A percentile compares a stretch with the other conserved stretches of the same genome.
phyloP scores from a whole-genome alignment of 257 asterid genomes.

The Euphrasia confusa region DNA sequence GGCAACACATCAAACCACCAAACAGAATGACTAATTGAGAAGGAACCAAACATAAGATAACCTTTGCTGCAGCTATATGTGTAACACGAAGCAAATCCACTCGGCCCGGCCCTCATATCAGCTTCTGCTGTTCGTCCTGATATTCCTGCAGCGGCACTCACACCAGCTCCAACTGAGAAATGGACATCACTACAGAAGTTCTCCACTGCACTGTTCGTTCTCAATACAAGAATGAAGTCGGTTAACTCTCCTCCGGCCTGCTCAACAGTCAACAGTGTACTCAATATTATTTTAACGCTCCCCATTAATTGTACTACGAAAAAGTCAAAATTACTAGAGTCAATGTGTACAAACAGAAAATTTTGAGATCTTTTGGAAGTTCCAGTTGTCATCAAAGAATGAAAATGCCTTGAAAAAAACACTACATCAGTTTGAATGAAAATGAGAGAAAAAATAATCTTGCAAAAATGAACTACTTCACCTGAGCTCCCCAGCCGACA shows the following conservation, averaged over 20 bases:
- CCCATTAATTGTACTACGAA: background rate
- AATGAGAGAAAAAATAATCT: background rate
- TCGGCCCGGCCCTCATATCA: slow-evolving; percentile 71
- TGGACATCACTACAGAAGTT: slow-evolving; percentile 73
- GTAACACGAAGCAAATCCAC: slow-evolving; percentile 73
- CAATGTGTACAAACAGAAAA: background rate
- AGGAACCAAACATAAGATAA: slow-evolving; percentile 23
- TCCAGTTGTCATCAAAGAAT: slow-evolving; percentile 12
- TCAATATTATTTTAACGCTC: background rate
- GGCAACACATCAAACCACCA: background rate
- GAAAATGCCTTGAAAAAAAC: background rate
- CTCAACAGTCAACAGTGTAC: slow-evolving; percentile 21
- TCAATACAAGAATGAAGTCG: slow-evolving; percentile 77
- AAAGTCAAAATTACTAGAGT: background rate
- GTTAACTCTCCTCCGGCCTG: slow-evolving; percentile 99
- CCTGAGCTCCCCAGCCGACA: slow-evolving; percentile 99
- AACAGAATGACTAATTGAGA: background rate
- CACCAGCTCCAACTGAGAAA: slow-evolving; percentile 87
- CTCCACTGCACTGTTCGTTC: slow-evolving; percentile 74
- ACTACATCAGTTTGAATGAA: background rate
- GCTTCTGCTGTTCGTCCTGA: slow-evolving; percentile 97
- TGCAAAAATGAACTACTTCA: slow-evolving; percentile 26
- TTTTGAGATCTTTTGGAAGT: background rate
- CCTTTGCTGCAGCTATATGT: slow-evolving; percentile 99
- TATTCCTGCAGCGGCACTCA: slow-evolving; percentile 80